Conservation (phyloP, 2,329 filamentous ascomycete genomes). For the Metarhizium album region DNA sequence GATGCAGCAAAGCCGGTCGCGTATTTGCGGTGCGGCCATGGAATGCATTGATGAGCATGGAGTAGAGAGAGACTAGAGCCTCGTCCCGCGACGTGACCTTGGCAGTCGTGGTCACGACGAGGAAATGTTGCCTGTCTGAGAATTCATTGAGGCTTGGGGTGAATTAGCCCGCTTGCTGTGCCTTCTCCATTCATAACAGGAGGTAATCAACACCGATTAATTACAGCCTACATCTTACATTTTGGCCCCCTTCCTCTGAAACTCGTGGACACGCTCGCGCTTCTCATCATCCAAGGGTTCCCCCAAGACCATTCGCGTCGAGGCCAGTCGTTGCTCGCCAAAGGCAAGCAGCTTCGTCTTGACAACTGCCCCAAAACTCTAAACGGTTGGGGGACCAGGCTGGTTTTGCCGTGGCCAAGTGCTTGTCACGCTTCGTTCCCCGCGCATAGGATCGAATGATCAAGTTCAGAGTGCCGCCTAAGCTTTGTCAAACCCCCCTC, state of each 20-base stretch:
- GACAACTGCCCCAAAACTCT: not conserved
- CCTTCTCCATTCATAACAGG: not conserved
- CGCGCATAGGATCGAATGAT: not conserved
- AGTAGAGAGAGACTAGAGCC: not conserved
- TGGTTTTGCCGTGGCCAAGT: not conserved
- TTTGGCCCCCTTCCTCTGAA: not conserved
- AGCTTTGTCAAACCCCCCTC: too few relatives aligned
- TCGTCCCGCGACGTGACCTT: not conserved
- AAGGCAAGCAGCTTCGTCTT: not conserved
- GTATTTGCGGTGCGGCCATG: not conserved
- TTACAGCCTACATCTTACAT: conserved; percentile 3
- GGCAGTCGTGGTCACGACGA: not conserved
- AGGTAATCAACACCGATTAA: not conserved
- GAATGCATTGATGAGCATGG: not conserved
- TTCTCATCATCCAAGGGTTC: conserved; percentile 1
- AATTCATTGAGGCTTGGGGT: not conserved
- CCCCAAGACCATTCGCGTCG: conserved; percentile 3
- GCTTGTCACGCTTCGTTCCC: not conserved
- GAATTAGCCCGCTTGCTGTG: not conserved
- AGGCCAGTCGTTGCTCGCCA: conserved; percentile 3
- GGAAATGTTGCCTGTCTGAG: not conserved
- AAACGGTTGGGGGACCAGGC: not conserved
- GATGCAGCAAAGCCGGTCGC: not conserved
- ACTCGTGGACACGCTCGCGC: conserved; percentile 2
- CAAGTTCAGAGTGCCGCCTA: not conserved